Conservation (phyloP, 116 monocot genomes). For the Iris pallida region DNA sequence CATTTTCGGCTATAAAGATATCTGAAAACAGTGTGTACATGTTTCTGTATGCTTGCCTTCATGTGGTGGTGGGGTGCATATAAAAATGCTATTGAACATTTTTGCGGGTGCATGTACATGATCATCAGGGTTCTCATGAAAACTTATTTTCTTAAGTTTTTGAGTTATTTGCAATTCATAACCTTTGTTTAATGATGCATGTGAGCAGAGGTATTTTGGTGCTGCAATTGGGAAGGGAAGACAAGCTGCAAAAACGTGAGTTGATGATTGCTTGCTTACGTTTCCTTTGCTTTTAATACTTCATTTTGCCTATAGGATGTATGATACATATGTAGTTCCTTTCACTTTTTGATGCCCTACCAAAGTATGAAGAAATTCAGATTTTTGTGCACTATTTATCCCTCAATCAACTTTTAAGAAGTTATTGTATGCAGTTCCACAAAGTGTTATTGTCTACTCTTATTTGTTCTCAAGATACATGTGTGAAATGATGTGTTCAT, state of each 20-base stretch:
- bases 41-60: background rate
- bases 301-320: background rate
- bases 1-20: background rate
- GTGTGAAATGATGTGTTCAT: too few relatives aligned
- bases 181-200: background rate
- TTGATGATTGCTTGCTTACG: background rate
- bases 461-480: too few relatives aligned
- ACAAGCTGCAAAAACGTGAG: conserved; percentile 98
- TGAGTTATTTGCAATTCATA: background rate
- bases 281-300: background rate
- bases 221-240: conserved; percentile 92
- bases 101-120: background rate
- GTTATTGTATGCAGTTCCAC: too few relatives aligned
- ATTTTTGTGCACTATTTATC: too few relatives aligned
- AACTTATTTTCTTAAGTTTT: background rate
- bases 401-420: too few relatives aligned
- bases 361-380: too few relatives aligned
- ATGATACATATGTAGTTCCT: too few relatives aligned
- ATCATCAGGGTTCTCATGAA: background rate
- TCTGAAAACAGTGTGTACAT: background rate
- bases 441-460: too few relatives aligned
- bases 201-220: conserved; percentile 83
- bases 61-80: background rate
- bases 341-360: too few relatives aligned
- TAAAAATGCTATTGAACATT: conserved; percentile 8